Base-by-base conservation (phyloP, 2,329 filamentous ascomycete genomes). In the Alternaria rosae region DNA sequence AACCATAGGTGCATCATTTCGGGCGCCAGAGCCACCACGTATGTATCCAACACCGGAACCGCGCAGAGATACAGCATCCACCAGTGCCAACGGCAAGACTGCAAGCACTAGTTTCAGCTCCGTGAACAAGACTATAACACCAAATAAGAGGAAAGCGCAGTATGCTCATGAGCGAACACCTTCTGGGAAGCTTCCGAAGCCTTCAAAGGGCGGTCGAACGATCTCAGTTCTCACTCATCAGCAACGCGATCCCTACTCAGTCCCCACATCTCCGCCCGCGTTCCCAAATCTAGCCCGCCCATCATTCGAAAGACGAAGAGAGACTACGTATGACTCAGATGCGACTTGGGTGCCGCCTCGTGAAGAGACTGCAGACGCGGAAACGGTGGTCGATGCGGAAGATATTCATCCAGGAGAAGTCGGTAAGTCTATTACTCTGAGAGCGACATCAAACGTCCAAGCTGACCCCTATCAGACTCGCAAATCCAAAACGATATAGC, bases 121-220 rank as follows among this genome's bases (percentile, higher is more conserved):
- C 28, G 20, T n/a, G 13, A 35, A 48, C 5, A 28, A 25, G 3
- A 43, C 12, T 13, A 30, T 21, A 2, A 59, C 54, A 23, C 53
- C 65, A 12, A 61, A 15, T 21, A 65, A 67, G 54, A 58, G 65
- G 13, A 67, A 64, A 30, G 62, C 59, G 25, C 23, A 45, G 5
- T 17, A 38, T 11, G 21, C 48, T 7, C 56, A 67, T 6, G 62
- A 43, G 12, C 38, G 30, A n/a, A 26, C 8, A 6, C 35, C 54
- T 26, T 21, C 28, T 5, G 53, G 62, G 15, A 67, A 66, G 26
- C 48, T 65, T 5, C 45, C 32, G 10, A 67, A 58, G 45, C 32
- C 61, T 11, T 57, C 41, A 7, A 62, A 43, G 41, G 45, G 26
- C 15, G 44, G 15, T 20, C 48, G 41, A 35, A 35, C 50, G 6